These are phyloP conservation scores for Neofusicoccum ribis DNA, from an alignment of 2,329 filamentous ascomycete genomes.

Conservation along the genomic window DNA sequence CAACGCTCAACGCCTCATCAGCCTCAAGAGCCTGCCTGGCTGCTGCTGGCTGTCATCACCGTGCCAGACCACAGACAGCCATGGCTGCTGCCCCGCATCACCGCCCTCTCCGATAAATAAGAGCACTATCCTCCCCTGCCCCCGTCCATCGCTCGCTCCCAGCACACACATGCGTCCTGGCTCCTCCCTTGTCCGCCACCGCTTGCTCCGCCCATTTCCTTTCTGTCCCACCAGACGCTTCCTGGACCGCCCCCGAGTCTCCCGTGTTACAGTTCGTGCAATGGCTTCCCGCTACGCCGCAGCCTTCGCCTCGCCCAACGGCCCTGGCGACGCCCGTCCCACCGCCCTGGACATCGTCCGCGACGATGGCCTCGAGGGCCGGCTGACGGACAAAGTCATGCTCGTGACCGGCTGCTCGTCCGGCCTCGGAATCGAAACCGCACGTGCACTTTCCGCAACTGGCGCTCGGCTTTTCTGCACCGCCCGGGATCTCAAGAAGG, in stretches of 20 bases:
- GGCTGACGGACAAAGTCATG: constrained; percentile 30
- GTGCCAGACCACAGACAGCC: neutral
- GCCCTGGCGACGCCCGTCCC: constrained; percentile 43
- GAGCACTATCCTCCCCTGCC: neutral
- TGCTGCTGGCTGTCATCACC: neutral
- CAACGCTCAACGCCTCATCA: neutral
- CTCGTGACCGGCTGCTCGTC: constrained; percentile 33
- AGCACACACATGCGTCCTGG: neutral
- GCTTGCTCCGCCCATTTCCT: too few relatives aligned
- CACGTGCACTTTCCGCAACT: constrained; percentile 44
- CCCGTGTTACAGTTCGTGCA: neutral
- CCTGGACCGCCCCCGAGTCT: too few relatives aligned
- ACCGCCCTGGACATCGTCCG: constrained; percentile 44
- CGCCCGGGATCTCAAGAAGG: constrained; percentile 45
- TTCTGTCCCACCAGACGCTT: neutral
- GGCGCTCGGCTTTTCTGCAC: constrained; percentile 49
- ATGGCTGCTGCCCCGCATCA: neutral
- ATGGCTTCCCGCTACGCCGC: constrained; percentile 24
- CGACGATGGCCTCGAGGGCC: constrained; percentile 40
- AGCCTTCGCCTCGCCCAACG: constrained; percentile 27
- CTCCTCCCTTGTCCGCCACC: neutral
- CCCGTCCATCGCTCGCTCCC: neutral
- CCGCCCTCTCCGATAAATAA: neutral
- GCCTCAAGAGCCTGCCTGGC: neutral
- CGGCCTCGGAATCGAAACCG: constrained; percentile 33